Evolutionary conservation across 2,329 filamentous ascomycete genomes (phyloP).

Genomic region (Fusarium sp.): DNA sequence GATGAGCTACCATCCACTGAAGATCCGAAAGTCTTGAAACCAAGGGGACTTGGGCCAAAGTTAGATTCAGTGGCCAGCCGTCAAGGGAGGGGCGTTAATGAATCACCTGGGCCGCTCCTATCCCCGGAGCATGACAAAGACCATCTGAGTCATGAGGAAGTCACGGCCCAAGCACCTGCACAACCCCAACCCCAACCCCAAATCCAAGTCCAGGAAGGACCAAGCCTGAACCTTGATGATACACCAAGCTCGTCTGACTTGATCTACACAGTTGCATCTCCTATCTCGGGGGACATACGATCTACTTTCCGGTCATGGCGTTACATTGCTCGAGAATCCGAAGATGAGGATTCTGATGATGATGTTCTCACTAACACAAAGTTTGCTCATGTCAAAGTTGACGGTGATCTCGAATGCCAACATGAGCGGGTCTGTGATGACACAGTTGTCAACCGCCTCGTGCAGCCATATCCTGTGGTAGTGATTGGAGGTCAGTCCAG

Average conservation of each 20-base stretch:
- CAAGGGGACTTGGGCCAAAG: background rate
- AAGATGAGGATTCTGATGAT: background rate
- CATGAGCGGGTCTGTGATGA: background rate
- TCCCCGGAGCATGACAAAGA: background rate
- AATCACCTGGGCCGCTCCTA: background rate
- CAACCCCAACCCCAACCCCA: background rate
- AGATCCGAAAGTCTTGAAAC: background rate
- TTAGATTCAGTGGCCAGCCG: background rate
- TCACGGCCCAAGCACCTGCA: background rate
- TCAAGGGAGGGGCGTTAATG: slow-evolving; percentile 3
- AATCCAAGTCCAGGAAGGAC: background rate
- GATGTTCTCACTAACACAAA: background rate
- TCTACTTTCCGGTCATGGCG: background rate
- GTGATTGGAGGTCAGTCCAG: too few species aligned
- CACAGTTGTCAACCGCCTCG: background rate
- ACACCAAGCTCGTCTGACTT: background rate
- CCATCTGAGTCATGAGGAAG: background rate
- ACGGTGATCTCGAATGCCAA: background rate
- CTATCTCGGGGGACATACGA: background rate
- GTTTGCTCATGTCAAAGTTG: background rate
- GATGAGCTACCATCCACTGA: background rate
- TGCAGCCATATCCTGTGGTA: background rate
- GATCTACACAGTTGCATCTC: too few species aligned
- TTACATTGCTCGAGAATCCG: background rate
- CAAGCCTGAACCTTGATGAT: background rate